Percentiles rank a stretch among this genome's conserved stretches.
Conservation (phyloP, 2,329 filamentous ascomycete genomes). For the Pestalotiopsis sp. region DNA sequence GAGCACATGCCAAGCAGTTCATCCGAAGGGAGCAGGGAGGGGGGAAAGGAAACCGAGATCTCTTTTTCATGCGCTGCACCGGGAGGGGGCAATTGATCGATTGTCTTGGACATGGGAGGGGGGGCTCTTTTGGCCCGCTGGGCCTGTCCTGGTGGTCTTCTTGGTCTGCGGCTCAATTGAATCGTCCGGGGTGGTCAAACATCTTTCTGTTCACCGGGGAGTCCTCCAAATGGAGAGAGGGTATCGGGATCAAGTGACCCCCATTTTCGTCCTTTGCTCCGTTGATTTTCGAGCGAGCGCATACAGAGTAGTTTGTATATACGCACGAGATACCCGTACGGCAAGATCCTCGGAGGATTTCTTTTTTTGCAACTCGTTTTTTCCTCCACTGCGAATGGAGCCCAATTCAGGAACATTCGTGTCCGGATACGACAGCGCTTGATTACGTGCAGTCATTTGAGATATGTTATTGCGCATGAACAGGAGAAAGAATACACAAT, state of each 20-base stretch:
- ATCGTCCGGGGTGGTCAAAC: background rate
- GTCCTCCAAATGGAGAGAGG: constrained; percentile 20
- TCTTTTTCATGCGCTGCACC: background rate
- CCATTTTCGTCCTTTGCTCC: constrained; percentile 4
- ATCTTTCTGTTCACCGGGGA: constrained; percentile 22
- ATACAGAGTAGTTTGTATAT: constrained; percentile 16
- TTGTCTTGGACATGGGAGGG: background rate
- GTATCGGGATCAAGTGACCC: constrained; percentile 16
- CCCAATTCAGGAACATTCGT: background rate
- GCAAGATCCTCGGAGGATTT: background rate
- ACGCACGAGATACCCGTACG: constrained; percentile 12
- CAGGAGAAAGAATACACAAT: too few relatives aligned
- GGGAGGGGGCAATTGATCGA: background rate
- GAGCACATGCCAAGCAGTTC: background rate
- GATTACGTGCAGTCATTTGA: background rate
- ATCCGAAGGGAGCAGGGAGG: background rate
- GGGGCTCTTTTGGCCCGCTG: background rate
- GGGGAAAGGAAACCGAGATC: background rate
- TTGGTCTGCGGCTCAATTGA: background rate
- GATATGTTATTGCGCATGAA: background rate
- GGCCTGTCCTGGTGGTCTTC: background rate
- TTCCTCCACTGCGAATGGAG: background rate
- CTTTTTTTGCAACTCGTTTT: background rate
- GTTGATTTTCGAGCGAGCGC: background rate
- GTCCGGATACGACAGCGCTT: background rate